Percentiles rank a stretch among this genome's conserved stretches.
These are phyloP conservation scores for Monilinia laxa DNA, from an alignment of 2,329 filamentous ascomycete species.

Conservation along the genomic window DNA sequence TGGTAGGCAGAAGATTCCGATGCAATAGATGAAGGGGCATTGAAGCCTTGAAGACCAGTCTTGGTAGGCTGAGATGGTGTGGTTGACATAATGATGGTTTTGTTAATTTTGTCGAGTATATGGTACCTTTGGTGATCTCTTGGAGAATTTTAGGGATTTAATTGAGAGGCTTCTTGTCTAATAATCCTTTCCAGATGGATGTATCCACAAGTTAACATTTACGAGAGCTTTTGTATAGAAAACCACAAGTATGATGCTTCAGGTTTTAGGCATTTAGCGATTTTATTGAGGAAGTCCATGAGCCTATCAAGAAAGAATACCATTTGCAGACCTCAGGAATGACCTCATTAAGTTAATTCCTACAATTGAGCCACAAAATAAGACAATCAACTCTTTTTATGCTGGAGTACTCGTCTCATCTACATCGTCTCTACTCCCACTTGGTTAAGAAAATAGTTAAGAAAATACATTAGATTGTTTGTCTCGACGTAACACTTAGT, in stretches of 20 bases:
- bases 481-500: no score
- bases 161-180: background rate
- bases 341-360: background rate
- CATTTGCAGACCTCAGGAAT: background rate
- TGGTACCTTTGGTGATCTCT: background rate
- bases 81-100: background rate
- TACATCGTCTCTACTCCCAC: background rate
- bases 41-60: slow-evolving; percentile 5
- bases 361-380: background rate
- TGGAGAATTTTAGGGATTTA: background rate
- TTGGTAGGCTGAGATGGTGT: background rate
- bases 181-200: background rate
- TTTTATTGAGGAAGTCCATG: background rate
- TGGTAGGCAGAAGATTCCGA: background rate
- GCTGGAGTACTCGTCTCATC: background rate
- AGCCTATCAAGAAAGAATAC: background rate
- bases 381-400: background rate
- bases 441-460: no score
- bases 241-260: background rate
- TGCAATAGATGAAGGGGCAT: background rate
- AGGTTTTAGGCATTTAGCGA: background rate
- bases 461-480: no score
- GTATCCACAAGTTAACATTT: no score
- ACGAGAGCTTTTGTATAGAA: background rate
- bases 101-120: background rate